These are phyloP conservation scores for Primulina tabacum DNA, from an alignment of 257 asterid genomes.

Conservation along the genomic window DNA sequence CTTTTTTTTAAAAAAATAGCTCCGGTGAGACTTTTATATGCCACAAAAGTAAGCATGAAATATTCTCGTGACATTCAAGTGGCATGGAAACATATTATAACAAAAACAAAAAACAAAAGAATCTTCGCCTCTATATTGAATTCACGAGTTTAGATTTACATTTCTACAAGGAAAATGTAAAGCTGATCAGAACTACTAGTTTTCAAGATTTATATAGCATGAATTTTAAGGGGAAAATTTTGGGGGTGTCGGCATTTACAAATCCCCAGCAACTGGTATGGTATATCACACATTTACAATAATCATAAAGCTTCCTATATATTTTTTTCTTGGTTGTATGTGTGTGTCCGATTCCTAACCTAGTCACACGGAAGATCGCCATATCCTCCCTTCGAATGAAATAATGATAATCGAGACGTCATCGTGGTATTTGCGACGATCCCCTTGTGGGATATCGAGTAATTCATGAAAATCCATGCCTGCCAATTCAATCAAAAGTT, in stretches of 20 bases:
- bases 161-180: conserved; percentile 27
- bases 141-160: background rate
- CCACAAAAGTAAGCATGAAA: background rate
- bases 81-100: background rate
- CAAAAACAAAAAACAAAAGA: background rate
- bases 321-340: conserved; percentile 19
- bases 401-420: conserved; percentile 60
- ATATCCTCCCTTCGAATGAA: conserved; percentile 62
- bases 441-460: conserved; percentile 66
- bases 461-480: conserved; percentile 56
- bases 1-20: no score
- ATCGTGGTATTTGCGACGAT: conserved; percentile 60
- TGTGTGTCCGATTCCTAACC: conserved; percentile 13
- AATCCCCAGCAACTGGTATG: conserved; percentile 27
- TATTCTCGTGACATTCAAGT: no score
- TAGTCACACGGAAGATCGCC: conserved; percentile 48
- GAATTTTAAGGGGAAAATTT: conserved; percentile 15
- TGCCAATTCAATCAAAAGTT: conserved; percentile 17
- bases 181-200: conserved; percentile 25
- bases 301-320: conserved; percentile 20
- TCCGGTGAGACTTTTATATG: background rate
- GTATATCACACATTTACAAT: conserved; percentile 22
- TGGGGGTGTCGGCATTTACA: conserved; percentile 37
- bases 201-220: conserved; percentile 14
- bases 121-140: background rate